Conservation (phyloP, 2,329 filamentous ascomycete genomes). For the Ceratocystiopsis minuta region DNA sequence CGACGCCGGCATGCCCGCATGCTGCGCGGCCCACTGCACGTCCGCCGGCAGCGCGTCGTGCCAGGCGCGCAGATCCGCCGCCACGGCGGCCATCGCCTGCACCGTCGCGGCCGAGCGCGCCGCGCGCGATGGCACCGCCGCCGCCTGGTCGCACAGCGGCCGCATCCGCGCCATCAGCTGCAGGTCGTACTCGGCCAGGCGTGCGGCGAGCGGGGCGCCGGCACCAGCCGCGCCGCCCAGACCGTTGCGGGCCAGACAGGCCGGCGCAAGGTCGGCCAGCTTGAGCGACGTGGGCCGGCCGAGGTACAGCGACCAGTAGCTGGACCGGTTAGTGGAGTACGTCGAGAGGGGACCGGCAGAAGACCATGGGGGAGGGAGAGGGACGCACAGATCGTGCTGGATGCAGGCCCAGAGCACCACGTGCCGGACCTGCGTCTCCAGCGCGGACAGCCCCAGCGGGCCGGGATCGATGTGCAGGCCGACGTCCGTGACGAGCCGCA, state of each 20-base stretch:
- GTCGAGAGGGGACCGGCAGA: background rate
- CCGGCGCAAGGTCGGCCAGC: constrained; percentile 4
- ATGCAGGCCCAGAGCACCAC: constrained; percentile 7
- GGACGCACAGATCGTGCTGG: constrained; percentile 5
- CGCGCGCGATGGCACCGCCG: background rate
- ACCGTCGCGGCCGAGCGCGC: no score
- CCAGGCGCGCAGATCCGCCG: constrained; percentile 4
- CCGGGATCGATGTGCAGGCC: constrained; percentile 5
- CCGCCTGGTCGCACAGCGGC: constrained; percentile 1
- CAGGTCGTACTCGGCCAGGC: constrained; percentile 5
- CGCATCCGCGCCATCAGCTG: constrained; percentile 6
- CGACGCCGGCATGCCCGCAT: constrained; percentile 11
- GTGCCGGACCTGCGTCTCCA: constrained; percentile 5
- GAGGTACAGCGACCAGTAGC: constrained; percentile 7
- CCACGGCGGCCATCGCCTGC: constrained; percentile 4
- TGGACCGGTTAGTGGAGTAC: no score
- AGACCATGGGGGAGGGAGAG: background rate
- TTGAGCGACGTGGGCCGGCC: constrained; percentile 8
- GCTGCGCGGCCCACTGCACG: constrained; percentile 12
- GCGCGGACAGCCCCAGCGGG: constrained; percentile 1
- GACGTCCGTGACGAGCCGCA: constrained; percentile 6
- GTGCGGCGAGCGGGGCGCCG: background rate
- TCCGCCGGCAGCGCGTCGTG: constrained; percentile 3
- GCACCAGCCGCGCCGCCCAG: background rate
- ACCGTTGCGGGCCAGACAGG: constrained; percentile 4